Evolutionary conservation across 768 basidiomycete species (phyloP).

Genomic region (Xerocomus brunneocitrinus): DNA sequence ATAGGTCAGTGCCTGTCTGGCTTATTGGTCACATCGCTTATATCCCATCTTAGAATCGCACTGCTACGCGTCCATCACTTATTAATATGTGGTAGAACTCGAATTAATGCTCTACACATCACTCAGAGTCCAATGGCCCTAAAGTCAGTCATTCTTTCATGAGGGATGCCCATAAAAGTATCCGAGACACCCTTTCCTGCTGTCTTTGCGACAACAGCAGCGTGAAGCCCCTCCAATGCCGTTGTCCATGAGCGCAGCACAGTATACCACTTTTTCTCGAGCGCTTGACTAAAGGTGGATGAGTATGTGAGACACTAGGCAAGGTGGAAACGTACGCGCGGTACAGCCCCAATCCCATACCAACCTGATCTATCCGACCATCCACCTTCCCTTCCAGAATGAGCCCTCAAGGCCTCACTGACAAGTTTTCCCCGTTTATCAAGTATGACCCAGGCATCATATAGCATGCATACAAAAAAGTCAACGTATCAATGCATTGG

Average conservation of each 20-base stretch:
- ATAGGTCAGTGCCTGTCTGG: slow-evolving; percentile 14
- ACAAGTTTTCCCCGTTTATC: slow-evolving; percentile 16
- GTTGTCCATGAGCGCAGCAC: slow-evolving; percentile 81
- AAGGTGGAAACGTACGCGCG: slow-evolving; percentile 50
- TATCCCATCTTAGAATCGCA: not conserved
- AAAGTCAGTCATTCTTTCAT: slow-evolving; percentile 30
- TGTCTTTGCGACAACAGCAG: slow-evolving; percentile 71
- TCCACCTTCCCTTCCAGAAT: slow-evolving; percentile 97
- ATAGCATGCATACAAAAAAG: slow-evolving; percentile 8
- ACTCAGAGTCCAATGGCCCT: slow-evolving; percentile 25
- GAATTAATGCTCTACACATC: slow-evolving; percentile 7
- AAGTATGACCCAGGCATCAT: slow-evolving; percentile 23
- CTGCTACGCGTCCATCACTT: not conserved
- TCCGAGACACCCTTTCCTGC: slow-evolving; percentile 33
- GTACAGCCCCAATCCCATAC: slow-evolving; percentile 88
- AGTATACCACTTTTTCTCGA: slow-evolving; percentile 82
- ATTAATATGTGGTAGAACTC: slow-evolving; percentile 1
- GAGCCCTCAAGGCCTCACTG: slow-evolving; percentile 42
- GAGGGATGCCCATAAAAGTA: slow-evolving; percentile 32
- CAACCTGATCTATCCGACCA: slow-evolving; percentile 94
- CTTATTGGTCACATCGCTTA: not conserved
- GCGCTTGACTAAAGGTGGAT: slow-evolving; percentile 60
- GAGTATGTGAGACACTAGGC: not conserved
- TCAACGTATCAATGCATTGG: not conserved
- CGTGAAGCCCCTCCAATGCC: slow-evolving; percentile 73